These are phyloP conservation scores for Lolium perenne DNA, from an alignment of 176 grass and related monocot genomes.

Conservation along the genomic window DNA sequence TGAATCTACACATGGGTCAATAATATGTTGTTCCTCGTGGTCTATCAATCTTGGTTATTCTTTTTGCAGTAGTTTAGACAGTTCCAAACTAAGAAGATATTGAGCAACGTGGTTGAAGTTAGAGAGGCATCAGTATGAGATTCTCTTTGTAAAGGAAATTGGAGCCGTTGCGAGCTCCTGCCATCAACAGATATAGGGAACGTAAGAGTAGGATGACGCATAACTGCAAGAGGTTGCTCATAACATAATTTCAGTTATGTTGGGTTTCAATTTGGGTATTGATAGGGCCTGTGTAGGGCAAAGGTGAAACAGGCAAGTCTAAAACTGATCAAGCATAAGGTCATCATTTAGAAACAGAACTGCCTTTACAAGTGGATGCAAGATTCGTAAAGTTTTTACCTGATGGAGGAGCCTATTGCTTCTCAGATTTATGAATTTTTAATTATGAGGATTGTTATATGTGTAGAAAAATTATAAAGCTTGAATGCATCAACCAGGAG, in stretches of 20 bases:
- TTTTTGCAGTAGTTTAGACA: neutral
- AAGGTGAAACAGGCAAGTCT: neutral
- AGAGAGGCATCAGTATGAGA: neutral
- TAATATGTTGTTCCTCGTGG: neutral
- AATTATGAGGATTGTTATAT: neutral
- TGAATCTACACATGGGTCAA: neutral
- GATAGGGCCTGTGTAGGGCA: neutral
- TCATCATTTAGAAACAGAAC: neutral
- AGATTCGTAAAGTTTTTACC: neutral
- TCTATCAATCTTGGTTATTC: neutral
- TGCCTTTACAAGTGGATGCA: neutral
- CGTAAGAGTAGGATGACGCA: neutral
- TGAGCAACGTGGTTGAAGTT: neutral
- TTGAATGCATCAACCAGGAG: constrained; percentile 33
- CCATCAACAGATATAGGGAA: neutral
- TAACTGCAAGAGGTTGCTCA: neutral
- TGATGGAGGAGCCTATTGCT: neutral
- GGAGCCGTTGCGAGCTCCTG: neutral
- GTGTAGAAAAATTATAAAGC: neutral
- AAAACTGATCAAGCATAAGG: neutral
- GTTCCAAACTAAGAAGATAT: neutral
- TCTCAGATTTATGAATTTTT: neutral
- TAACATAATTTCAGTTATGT: neutral
- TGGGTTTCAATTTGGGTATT: neutral
- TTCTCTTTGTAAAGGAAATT: neutral